Percentiles rank a stretch among this genome's conserved stretches.
Conservation (phyloP, 2,329 filamentous ascomycete genomes). For the Atkinsonella hypoxylon region DNA sequence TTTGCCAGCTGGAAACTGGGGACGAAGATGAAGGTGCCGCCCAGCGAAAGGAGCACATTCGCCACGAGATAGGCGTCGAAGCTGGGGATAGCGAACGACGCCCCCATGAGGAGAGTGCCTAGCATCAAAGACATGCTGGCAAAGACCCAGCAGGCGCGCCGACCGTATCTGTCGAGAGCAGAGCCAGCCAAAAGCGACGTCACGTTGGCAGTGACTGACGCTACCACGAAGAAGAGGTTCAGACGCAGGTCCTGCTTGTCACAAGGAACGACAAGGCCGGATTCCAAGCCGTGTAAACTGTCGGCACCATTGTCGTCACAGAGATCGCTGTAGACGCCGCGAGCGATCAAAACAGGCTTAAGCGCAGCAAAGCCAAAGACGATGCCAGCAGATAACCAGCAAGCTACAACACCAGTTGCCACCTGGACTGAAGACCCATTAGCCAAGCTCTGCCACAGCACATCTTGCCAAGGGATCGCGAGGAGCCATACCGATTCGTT, state of each 20-base stretch:
- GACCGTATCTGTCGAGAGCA: constrained; percentile 72
- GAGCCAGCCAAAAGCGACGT: constrained; percentile 76
- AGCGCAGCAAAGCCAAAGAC: constrained; percentile 79
- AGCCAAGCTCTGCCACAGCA: not conserved
- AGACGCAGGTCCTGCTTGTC: constrained; percentile 40
- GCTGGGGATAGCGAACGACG: constrained; percentile 33
- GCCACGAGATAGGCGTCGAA: constrained; percentile 65
- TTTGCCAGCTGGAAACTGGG: constrained; percentile 78
- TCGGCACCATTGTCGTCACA: constrained; percentile 27
- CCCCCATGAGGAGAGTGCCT: constrained; percentile 61
- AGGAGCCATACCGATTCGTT: not conserved
- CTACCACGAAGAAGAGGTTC: constrained; percentile 88
- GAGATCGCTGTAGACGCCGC: constrained; percentile 56
- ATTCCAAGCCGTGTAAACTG: constrained; percentile 9
- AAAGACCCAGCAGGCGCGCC: constrained; percentile 61
- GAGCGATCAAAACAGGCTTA: constrained; percentile 65
- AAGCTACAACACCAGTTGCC: constrained; percentile 25
- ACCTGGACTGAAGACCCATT: constrained; percentile 16
- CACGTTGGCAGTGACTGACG: constrained; percentile 79
- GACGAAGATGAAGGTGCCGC: constrained; percentile 69
- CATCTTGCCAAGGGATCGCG: not conserved
- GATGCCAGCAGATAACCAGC: constrained; percentile 64
- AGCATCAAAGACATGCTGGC: constrained; percentile 53
- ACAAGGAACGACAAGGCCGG: constrained; percentile 23
- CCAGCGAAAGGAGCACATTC: constrained; percentile 65